Evolutionary conservation across 805 yeast genomes (phyloP), one percentile per base, ranked within the genome.

Genomic region (Kuraishia floccosa): DNA sequence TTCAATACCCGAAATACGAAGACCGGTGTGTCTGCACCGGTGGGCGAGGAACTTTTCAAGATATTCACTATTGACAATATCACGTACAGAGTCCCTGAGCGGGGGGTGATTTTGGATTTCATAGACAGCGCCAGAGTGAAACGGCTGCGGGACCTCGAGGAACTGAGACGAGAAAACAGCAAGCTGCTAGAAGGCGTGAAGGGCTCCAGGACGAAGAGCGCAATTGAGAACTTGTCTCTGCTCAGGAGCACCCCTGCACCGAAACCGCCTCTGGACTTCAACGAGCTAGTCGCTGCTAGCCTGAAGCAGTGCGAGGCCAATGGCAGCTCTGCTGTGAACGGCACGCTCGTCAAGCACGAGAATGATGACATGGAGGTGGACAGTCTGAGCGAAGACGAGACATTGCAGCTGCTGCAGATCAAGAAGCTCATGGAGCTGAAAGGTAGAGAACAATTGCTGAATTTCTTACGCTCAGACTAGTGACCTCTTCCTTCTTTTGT

Each of bases 91-190:
- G 49, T 84, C 4, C 81, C 84, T 2, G 91, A 80, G 39, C 64
- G 65, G 26, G 76, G 79, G 43, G 63, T 84, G 5, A 52, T 79
- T 25, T 52, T 82, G 20, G 89, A 83, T 49, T 85, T 85, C 44
- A 49, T 78, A 21, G 67, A 67, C 14, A 71, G 66, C 18, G 68
- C 72, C 4, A 65, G 65, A 24, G 46, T 50, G 14, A 56, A 52
- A 36, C 46, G 49, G 33, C 41, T 52, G 5, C 49, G 56, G 26
- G 47, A 51, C 30, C 38, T 59, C 5, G 45, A 54, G 12, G 60
- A 60, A 23, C 55, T 46, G 15, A 50, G 47, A 33, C 32, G 36
- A 21, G 46, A 50, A 17, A 52, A 56, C 10, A 39, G 50, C 4
- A 43, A 53, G 10, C 39, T 64, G 17, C 58, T 63, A 38, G 14